Base-by-base conservation (phyloP, 139 green algal species). In the Diplosphaera chodatii region DNA sequence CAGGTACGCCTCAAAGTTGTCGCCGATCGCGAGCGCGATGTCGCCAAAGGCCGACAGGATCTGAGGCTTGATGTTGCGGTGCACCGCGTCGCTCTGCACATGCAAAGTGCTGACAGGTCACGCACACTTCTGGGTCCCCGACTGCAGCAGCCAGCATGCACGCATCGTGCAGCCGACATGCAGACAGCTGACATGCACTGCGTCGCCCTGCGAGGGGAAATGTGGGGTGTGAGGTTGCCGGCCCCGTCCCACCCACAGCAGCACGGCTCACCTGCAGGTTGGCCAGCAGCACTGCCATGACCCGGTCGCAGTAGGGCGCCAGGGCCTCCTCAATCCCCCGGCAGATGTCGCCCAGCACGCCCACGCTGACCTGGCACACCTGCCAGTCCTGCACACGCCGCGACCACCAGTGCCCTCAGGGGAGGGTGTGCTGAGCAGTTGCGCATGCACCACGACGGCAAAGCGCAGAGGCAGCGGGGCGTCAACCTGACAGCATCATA, bases 1-100 rank as follows among this genome's bases (percentile, higher is more conserved):
- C 64, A 98, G 63, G 63, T 93, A 95, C 82, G 92, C 92, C 56
- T 92, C 88, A 76, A 96, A 99, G 13, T 68, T n/a, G 63, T 91
- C 87, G 3, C 86, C 90, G 8, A 97, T 86, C 3, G 91, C 88
- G 10, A 99, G 80, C n/a, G 91, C 92, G 21, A 98, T 87, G 78
- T 99, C 95, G 0, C 92, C 92, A 84, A 98, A 96, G 18, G 83
- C 84, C 1, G 81, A 89, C 40, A 99, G 85, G 70, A 99, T 97
- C 55, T 91, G 80, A 3, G 95, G 95, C 86, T 99, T 99, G 78
- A 99, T 89, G 67, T 74, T 91, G 65, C 94, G 86, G 79, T 97
- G 89, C 66, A 98, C 90, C 13, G 90, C 74, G 41, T 85, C 77
- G 33, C 78, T 80, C 37, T 48, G 37, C 37, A 33, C n/a, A n/a